Evolutionary conservation across 768 basidiomycete species (phyloP), one percentile per base, ranked within the genome.

Genomic region (Clitopilus passeckerianus): DNA sequence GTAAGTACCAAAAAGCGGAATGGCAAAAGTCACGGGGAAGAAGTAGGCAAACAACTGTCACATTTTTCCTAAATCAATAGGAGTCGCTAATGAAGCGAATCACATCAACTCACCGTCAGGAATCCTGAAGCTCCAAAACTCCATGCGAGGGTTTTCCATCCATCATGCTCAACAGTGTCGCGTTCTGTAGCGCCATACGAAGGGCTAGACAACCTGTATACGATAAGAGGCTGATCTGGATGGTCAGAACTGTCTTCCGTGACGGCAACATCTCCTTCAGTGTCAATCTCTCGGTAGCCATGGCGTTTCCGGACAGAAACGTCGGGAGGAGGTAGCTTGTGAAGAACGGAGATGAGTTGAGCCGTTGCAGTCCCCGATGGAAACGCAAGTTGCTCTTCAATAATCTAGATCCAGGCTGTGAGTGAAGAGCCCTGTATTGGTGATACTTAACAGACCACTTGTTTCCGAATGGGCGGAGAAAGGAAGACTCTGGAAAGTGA

Each of bases 351-450:
- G 53, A 98, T 93, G 10, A 98, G 79, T 64, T 97, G 95, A 5
- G 95, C 95, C 1, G 96, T 98, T 0, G 95, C 95, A 15, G 95
- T 96, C 30, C 96, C 96, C 1, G 92, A 94, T 1, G 96, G 96
- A 65, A 98, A 98, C 1, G 90, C 80, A 3, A 98, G 85, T 71
- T 96, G 87, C 72, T 98, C 96, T 69, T 95, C 90, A 43, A 98
- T 86, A 60, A 98, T 94, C 91, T 94, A 62, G 14, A 53, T 18
- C 30, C 7, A 53, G 24, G 22, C 54, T 41, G 37, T 60, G 12
- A 62, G 56, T 34, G 18, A 63, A 59, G 37, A 20, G 58, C n/a
- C 27, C 16, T 20, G 7, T 55, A 41, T 53, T 34, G 33, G 54
- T 52, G 56, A 50, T 9, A 43, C 20, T 22, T 50, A 30, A 77